Evolutionary conservation across 2,329 filamentous ascomycete species (phyloP).

Genomic region (Colletotrichum truncatum): DNA sequence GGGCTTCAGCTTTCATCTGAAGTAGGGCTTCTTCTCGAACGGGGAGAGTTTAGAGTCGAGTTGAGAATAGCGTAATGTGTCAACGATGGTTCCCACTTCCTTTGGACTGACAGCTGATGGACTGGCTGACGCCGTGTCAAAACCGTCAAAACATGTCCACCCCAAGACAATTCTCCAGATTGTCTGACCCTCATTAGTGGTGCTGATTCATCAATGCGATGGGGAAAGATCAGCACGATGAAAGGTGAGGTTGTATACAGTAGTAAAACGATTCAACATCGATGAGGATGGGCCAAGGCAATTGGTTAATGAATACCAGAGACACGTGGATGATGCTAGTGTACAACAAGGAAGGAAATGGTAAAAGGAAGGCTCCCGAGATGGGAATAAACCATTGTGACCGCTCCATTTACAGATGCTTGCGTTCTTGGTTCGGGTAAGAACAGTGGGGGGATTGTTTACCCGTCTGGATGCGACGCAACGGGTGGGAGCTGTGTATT

Average conservation of each 20-base stretch:
- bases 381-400: not conserved
- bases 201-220: too few species aligned
- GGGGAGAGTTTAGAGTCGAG: not conserved
- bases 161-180: too few species aligned
- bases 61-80: conserved; percentile 10
- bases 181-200: too few species aligned
- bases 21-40: conserved; percentile 13
- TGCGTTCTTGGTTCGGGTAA: not conserved
- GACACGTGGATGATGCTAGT: too few species aligned
- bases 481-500: too few species aligned
- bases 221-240: too few species aligned
- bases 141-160: not conserved
- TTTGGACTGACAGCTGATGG: not conserved
- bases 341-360: too few species aligned
- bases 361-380: too few species aligned
- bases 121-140: not conserved
- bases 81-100: not conserved
- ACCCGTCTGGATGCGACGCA: not conserved
- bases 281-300: too few species aligned
- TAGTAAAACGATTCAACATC: too few species aligned
- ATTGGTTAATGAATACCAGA: too few species aligned
- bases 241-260: too few species aligned
- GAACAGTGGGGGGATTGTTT: not conserved
- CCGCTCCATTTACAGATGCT: not conserved
- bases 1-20: conserved; percentile 19